Conservation (phyloP, 371 early-diverging fungal genomes). For the Mucor indicus region DNA sequence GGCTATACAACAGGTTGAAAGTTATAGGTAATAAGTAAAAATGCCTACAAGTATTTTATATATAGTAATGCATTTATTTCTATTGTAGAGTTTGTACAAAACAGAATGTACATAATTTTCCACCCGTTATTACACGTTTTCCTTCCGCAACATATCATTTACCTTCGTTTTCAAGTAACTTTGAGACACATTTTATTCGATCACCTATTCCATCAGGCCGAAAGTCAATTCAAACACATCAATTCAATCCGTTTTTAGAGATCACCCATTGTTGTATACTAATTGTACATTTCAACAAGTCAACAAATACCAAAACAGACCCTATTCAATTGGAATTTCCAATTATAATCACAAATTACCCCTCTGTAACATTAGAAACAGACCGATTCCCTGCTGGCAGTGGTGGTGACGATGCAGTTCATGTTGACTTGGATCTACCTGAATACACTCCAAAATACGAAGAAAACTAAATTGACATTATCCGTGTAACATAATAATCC, state of each 20-base stretch:
- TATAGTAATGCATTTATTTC: background rate
- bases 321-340: conserved; percentile 35
- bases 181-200: conserved; percentile 45
- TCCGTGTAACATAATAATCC: too few species aligned
- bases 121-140: conserved; percentile 32
- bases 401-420: conserved; percentile 42
- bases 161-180: conserved; percentile 29
- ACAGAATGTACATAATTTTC: conserved; percentile 33
- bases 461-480: too few species aligned
- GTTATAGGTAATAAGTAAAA: conserved; percentile 27
- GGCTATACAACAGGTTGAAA: conserved; percentile 37
- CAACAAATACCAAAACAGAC: conserved; percentile 6
- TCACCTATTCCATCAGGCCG: conserved; percentile 24
- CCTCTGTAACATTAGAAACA: conserved; percentile 14
- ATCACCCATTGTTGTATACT: conserved; percentile 34
- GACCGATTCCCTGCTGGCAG: background rate
- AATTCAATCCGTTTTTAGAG: conserved; percentile 42
- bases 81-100: conserved; percentile 32
- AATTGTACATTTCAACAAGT: conserved; percentile 30
- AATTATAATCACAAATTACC: conserved; percentile 44
- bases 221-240: conserved; percentile 32
- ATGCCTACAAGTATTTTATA: background rate
- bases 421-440: conserved; percentile 42
- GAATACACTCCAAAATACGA: conserved; percentile 49
- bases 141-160: conserved; percentile 35